These are phyloP conservation scores for Clitocybe nebularis DNA, from an alignment of 1,284 basidiomycete species.

Conservation along the genomic window DNA sequence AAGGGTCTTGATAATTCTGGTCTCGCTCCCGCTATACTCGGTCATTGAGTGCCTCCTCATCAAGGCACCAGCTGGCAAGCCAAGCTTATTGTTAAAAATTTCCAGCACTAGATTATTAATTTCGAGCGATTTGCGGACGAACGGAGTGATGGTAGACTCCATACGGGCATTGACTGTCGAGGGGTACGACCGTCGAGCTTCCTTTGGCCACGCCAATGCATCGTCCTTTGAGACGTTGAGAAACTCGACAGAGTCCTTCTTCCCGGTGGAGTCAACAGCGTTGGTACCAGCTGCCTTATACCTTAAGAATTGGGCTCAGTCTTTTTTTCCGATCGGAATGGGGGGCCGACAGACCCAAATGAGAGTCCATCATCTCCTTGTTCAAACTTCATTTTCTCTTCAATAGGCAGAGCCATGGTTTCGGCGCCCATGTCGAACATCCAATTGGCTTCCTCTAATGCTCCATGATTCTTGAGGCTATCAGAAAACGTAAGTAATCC, in stretches of 20 bases:
- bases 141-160: slow-evolving; percentile 46
- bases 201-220: slow-evolving; percentile 49
- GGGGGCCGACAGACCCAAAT: slow-evolving; percentile 42
- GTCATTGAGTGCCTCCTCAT: slow-evolving; percentile 39
- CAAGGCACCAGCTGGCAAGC: slow-evolving; percentile 49
- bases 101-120: slow-evolving; percentile 52
- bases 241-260: slow-evolving; percentile 57
- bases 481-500: neutral
- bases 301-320: slow-evolving; percentile 27
- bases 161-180: slow-evolving; percentile 47
- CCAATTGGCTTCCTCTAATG: slow-evolving; percentile 43
- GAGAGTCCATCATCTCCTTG: slow-evolving; percentile 62
- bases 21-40: slow-evolving; percentile 56
- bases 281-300: slow-evolving; percentile 64
- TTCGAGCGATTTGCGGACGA: slow-evolving; percentile 53
- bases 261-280: slow-evolving; percentile 60
- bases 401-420: slow-evolving; percentile 53
- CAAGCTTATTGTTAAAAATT: slow-evolving; percentile 54
- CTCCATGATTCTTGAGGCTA: slow-evolving; percentile 61
- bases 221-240: slow-evolving; percentile 69
- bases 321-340: neutral
- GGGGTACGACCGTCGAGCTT: slow-evolving; percentile 53
- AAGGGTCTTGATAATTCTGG: slow-evolving; percentile 52
- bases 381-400: slow-evolving; percentile 63
- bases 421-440: slow-evolving; percentile 63